Evolutionary conservation across 2,329 filamentous ascomycete genomes (phyloP).

Genomic region (Penicillium sp.): DNA sequence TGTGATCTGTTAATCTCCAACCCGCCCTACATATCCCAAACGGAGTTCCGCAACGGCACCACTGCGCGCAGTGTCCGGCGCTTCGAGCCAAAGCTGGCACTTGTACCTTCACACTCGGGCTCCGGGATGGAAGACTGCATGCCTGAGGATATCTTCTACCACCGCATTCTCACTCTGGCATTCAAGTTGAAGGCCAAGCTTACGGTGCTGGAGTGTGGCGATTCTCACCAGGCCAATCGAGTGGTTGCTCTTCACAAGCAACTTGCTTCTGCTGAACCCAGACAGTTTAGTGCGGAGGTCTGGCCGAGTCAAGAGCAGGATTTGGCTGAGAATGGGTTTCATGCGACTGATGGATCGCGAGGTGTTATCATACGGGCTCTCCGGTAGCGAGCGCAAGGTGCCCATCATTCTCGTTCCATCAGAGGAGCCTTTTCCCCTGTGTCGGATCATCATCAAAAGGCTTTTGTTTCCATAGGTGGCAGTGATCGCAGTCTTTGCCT

Average conservation of each 20-base stretch:
- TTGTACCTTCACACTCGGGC: slow-evolving; percentile 58
- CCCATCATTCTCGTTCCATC: background rate
- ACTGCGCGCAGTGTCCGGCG: slow-evolving; percentile 73
- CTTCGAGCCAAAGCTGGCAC: slow-evolving; percentile 75
- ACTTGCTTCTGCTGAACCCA: slow-evolving; percentile 1
- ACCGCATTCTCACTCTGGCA: slow-evolving; percentile 30
- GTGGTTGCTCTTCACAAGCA: slow-evolving; percentile 25
- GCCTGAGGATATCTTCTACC: slow-evolving; percentile 39
- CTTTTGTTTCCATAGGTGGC: background rate
- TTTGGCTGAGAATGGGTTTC: slow-evolving; percentile 20
- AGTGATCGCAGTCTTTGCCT: background rate
- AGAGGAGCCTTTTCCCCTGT: background rate
- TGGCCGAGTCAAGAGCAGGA: slow-evolving; percentile 21
- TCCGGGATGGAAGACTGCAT: background rate
- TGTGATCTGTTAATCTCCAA: slow-evolving; percentile 77
- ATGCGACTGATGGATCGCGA: slow-evolving; percentile 20
- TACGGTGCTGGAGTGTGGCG: slow-evolving; percentile 40
- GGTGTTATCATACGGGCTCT: slow-evolving; percentile 20
- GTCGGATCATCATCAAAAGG: background rate
- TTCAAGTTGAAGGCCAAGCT: slow-evolving; percentile 26
- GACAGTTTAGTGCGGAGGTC: slow-evolving; percentile 9
- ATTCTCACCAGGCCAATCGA: slow-evolving; percentile 32
- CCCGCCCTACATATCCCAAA: slow-evolving; percentile 80
- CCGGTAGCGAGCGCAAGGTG: background rate
- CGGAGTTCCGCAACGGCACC: slow-evolving; percentile 56